Evolutionary conservation across 192 early-diverging fungal species (phyloP), one percentile per base, ranked within the genome.

Genomic region (Backusella liffmaniae): DNA sequence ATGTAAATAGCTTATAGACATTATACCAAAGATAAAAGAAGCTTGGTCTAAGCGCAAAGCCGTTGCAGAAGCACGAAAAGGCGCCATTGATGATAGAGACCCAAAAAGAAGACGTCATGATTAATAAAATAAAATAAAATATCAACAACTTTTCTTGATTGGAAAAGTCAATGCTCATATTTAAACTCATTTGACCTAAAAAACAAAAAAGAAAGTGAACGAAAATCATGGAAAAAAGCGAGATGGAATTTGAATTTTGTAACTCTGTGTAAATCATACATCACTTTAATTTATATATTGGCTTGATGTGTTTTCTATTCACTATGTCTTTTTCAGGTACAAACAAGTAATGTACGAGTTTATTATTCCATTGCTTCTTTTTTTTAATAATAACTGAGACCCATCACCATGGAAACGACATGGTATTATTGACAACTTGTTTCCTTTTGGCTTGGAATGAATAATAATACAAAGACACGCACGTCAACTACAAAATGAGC

Each of bases 1-100:
- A 32, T 32, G 21, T 5, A 34, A 2, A 44, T 32, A 74, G 80
- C 71, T 86, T 3, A 65, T 83, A 13, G 65, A 72, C 1, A 74
- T 69, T 29, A 73, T 80, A n/a, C 79, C 70, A 12, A 30, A 73
- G 13, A 83, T 86, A 59, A 74, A 76, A 32, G 42, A 78, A 15
- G 82, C 74, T 21, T 86, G 79, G 76, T 78, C 81, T 53, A 67
- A 74, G 15, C 77, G 84, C 42, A 80, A 62, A 66, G 66, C 74
- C 5, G 29, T 70, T 59, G 41, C 32, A 12, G 65, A 67, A 51
- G 44, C 44, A 46, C 10, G 39, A 30, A 29, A 36, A 74, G 26
- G 73, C 12, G 0, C 21, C 10, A 59, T 59, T 9, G 56, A 59
- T 8, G 56, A 59, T 26, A 59, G 56, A 59, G 56, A 59, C 10